phyloP scores from a whole-genome alignment of 23 red algal genomes.

The Agarophyton chilense region DNA sequence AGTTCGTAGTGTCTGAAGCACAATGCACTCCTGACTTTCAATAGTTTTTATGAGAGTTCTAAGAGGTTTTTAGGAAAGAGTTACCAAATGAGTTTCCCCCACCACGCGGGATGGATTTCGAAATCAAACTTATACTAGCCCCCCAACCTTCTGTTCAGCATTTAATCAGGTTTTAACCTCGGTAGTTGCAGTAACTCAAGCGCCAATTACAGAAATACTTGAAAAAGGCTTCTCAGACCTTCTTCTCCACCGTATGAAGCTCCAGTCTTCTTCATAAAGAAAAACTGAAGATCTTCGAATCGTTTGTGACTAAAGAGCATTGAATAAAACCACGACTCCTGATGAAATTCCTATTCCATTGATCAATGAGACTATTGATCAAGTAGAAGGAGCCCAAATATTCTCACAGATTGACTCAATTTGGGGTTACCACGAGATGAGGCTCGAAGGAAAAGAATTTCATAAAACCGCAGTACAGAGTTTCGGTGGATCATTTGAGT shows the following conservation, averaged over 20 bases:
- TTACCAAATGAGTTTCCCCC: neutral
- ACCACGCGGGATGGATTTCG: neutral
- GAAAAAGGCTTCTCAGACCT: neutral
- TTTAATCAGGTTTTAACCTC: neutral
- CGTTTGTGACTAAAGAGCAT: conserved; percentile 28
- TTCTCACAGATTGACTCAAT: conserved; percentile 36
- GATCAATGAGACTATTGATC: conserved; percentile 47
- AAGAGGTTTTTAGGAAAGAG: conserved; percentile 10
- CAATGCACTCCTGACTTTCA: neutral
- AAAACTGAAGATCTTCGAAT: conserved; percentile 24
- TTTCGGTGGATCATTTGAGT: conserved; percentile 39
- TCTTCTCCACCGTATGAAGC: conserved; percentile 25
- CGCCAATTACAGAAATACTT: neutral
- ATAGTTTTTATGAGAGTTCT: neutral
- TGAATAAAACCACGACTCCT: conserved; percentile 29
- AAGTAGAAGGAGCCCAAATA: conserved; percentile 29
- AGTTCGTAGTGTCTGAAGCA: neutral
- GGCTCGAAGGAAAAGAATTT: neutral
- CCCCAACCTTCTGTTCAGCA: neutral
- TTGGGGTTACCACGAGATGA: conserved; percentile 40
- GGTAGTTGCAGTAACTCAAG: neutral
- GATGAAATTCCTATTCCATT: conserved; percentile 29
- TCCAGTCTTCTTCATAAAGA: conserved; percentile 49
- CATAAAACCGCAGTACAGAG: conserved; percentile 12
- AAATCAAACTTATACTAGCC: neutral